Percentiles rank a stretch among this genome's conserved stretches.
phyloP scores from a whole-genome alignment of 164 flowering plant species.

The Annona cherimola region DNA sequence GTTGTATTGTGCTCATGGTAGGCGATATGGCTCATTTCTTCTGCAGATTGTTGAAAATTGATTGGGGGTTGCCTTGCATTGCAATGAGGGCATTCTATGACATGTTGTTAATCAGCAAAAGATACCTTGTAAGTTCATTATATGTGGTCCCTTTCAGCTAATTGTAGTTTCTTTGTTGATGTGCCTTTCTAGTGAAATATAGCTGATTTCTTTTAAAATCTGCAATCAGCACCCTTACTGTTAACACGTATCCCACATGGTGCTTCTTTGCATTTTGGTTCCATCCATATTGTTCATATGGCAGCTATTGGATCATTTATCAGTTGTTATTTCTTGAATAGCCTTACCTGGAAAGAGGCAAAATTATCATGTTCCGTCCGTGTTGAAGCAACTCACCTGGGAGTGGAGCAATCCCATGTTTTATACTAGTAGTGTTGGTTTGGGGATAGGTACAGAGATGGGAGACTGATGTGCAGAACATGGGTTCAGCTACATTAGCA shows the following conservation, averaged over 20 bases:
- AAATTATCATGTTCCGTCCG: no score
- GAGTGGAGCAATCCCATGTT: no score
- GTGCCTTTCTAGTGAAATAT: background rate
- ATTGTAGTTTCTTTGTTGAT: background rate
- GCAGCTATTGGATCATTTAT: no score
- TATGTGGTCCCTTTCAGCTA: background rate
- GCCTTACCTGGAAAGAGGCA: no score
- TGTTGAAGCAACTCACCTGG: no score
- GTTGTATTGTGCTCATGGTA: background rate
- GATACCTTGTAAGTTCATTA: background rate
- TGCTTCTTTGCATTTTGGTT: no score
- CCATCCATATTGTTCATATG: no score
- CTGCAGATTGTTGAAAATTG: background rate
- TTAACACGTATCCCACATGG: background rate
- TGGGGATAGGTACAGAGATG: no score
- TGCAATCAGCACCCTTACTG: background rate
- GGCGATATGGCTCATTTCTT: background rate
- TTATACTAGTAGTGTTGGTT: no score
- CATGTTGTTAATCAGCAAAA: background rate
- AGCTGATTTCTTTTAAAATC: background rate
- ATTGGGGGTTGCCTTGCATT: background rate
- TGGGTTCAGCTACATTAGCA: no score
- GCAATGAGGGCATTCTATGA: background rate
- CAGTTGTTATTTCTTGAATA: no score
- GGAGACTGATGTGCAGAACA: no score